Evolutionary conservation across 345 rosid species (phyloP).

Genomic region (Ceriops zippeliana): DNA sequence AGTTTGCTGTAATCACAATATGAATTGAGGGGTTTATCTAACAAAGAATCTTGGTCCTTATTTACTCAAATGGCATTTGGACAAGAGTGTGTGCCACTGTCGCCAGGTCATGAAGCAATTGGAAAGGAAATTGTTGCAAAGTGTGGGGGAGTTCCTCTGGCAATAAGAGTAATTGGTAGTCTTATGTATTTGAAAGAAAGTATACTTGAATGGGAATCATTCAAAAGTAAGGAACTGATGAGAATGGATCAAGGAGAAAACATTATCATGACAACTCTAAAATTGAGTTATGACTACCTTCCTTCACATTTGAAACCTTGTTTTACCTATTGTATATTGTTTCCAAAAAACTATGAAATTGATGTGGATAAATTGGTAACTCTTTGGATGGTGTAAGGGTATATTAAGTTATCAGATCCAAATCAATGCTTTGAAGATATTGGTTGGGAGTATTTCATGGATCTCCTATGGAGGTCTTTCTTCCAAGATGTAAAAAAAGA

Average conservation of each 20-base stretch:
- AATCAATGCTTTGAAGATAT: not conserved
- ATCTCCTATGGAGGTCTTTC: constrained; percentile 8
- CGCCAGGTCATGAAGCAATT: no score
- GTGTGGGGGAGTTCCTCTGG: no score
- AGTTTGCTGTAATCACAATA: not conserved
- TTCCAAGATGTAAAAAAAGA: constrained; percentile 21
- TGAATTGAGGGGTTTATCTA: constrained; percentile 1
- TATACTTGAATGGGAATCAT: constrained; percentile 15
- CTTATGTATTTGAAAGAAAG: constrained; percentile 7
- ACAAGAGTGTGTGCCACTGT: not conserved
- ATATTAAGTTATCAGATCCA: not conserved
- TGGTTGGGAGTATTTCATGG: not conserved
- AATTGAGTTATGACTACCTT: constrained; percentile 27
- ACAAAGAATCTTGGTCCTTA: constrained; percentile 18
- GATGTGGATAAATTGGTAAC: not conserved
- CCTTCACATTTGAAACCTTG: constrained; percentile 28
- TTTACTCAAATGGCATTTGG: constrained; percentile 10
- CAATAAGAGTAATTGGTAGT: constrained; percentile 1
- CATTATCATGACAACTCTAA: constrained; percentile 10
- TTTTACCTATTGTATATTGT: constrained; percentile 29
- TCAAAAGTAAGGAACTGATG: not conserved
- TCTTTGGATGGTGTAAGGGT: constrained; percentile 32
- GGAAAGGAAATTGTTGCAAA: no score
- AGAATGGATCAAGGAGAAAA: not conserved
- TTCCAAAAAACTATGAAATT: constrained; percentile 18